These are phyloP conservation scores for Solanum habrochaites DNA, from an alignment of 257 asterid genomes.

Conservation along the genomic window DNA sequence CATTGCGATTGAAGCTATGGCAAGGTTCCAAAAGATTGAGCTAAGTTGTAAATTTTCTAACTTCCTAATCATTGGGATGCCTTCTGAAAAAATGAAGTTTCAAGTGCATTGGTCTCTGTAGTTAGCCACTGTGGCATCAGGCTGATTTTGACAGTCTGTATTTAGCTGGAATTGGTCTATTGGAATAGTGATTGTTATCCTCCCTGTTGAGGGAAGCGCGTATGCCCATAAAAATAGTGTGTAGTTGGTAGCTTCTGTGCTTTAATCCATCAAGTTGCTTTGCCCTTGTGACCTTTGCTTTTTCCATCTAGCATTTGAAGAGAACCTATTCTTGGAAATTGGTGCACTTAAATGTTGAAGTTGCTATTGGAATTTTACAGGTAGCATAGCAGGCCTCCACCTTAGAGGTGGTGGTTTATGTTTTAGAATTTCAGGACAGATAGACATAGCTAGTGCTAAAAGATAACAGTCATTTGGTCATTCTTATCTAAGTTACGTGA, in stretches of 20 bases:
- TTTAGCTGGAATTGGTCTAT: background rate
- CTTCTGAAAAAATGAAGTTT: background rate
- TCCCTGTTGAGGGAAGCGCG: background rate
- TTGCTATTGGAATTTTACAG: background rate
- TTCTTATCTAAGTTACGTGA: background rate
- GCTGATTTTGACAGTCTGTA: background rate
- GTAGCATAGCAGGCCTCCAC: background rate
- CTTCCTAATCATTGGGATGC: background rate
- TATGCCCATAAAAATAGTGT: background rate
- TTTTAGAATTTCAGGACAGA: background rate
- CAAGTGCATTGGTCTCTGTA: background rate
- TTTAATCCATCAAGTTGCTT: background rate
- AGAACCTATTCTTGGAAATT: background rate
- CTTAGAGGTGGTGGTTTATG: background rate
- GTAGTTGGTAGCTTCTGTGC: background rate
- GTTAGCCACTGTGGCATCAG: background rate
- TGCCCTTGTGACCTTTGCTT: background rate
- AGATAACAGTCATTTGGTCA: background rate
- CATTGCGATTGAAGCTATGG: background rate
- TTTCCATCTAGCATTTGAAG: background rate
- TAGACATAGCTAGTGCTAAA: background rate
- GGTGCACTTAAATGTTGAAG: background rate
- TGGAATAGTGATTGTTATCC: background rate
- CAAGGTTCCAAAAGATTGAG: background rate
- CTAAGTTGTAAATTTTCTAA: background rate